A percentile compares a stretch with the other conserved stretches of the same genome.
Evolutionary conservation across 23 red algal genomes (phyloP).

Genomic region (Gracilariopsis chorda): DNA sequence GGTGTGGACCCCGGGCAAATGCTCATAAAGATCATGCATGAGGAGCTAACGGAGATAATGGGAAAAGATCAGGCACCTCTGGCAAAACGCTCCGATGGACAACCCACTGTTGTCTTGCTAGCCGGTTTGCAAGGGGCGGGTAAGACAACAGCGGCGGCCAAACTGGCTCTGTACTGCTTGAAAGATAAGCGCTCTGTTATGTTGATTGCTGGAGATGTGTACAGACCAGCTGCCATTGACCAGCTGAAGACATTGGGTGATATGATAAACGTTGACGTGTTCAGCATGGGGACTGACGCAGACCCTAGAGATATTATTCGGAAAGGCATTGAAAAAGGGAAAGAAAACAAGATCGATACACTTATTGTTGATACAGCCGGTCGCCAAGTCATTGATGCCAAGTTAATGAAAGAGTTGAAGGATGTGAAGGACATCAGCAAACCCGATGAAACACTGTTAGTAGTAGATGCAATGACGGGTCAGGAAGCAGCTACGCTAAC

Average conservation of each 20-base stretch:
- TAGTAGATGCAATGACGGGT: conserved; percentile 98
- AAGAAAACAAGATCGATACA: conserved; percentile 51
- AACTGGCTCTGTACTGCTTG: conserved; percentile 84
- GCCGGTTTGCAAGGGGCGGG: conserved; percentile 95
- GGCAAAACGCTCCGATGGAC: conserved; percentile 28
- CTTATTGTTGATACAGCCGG: conserved; percentile 97
- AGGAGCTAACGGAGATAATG: conserved; percentile 84
- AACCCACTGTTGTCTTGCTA: conserved; percentile 83
- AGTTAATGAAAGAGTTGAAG: conserved; percentile 88
- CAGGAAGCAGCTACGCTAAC: conserved; percentile 99
- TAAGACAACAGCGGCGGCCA: conserved; percentile 95
- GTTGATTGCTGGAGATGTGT: conserved; percentile 91
- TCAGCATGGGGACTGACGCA: conserved; percentile 14
- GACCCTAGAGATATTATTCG: conserved; percentile 65
- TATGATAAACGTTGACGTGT: conserved; percentile 70
- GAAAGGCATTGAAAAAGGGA: conserved; percentile 58
- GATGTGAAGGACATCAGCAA: conserved; percentile 59
- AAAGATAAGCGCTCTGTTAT: conserved; percentile 76
- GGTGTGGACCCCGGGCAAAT: conserved; percentile 90
- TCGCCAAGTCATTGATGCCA: conserved; percentile 88
- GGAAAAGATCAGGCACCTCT: conserved; percentile 73
- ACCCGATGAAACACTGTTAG: conserved; percentile 89
- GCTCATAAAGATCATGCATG: conserved; percentile 97
- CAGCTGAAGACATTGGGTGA: conserved; percentile 87
- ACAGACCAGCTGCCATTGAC: conserved; percentile 93